phyloP scores from a whole-genome alignment of 164 flowering plant genomes.

The Stephania japonica region DNA sequence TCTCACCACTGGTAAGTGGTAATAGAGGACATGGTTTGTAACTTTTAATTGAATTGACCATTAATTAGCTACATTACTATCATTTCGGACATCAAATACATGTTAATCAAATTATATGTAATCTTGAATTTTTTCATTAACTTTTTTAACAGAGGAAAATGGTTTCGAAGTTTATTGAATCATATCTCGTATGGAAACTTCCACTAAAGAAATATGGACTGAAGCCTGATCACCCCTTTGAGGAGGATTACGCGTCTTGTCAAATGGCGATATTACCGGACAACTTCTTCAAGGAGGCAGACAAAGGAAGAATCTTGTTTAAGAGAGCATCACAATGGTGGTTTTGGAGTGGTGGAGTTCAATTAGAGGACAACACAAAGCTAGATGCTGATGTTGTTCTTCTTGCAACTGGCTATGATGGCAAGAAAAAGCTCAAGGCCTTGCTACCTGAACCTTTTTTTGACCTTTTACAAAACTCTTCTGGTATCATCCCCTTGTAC shows the following conservation, averaged over 20 bases:
- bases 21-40: too few relatives aligned
- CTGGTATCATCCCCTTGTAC: constrained; percentile 74
- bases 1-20: constrained; percentile 8
- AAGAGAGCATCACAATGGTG: constrained; percentile 70
- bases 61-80: background rate
- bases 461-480: constrained; percentile 38
- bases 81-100: background rate
- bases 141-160: constrained; percentile 31
- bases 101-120: background rate
- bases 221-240: constrained; percentile 32
- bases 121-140: background rate
- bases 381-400: constrained; percentile 83
- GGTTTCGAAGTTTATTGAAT: constrained; percentile 29
- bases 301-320: constrained; percentile 68
- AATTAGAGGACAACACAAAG: constrained; percentile 58
- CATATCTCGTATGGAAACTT: constrained; percentile 26
- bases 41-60: too few relatives aligned
- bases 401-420: constrained; percentile 85
- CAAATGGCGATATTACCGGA: constrained; percentile 45
- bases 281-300: constrained; percentile 76
- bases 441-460: constrained; percentile 74
- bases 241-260: constrained; percentile 27
- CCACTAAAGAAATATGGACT: constrained; percentile 31
- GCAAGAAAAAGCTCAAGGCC: constrained; percentile 61
- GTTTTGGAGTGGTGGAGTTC: constrained; percentile 66